Conservation (phyloP, 2,329 filamentous ascomycete genomes). For the Ascochyta koolunga region DNA sequence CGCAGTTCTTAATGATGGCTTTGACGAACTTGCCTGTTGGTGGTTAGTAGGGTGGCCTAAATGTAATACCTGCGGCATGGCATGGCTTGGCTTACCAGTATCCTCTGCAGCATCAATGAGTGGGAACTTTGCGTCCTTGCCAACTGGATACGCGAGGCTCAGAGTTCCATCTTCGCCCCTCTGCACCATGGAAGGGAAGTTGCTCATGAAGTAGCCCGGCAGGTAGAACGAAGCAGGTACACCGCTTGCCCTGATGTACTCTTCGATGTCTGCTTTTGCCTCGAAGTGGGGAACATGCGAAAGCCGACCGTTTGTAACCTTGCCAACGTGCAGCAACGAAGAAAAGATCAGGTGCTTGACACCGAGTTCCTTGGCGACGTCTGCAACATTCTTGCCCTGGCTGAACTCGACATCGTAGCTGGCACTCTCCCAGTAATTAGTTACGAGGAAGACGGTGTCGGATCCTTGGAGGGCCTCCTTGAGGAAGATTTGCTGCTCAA, state of each 20-base stretch:
- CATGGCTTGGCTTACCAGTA: constrained; percentile 52
- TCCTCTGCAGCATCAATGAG: constrained; percentile 52
- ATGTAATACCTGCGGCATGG: background rate
- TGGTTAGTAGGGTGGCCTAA: background rate
- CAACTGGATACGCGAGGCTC: constrained; percentile 16
- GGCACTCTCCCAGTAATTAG: constrained; percentile 33
- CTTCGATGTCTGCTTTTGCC: constrained; percentile 60
- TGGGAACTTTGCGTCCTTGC: constrained; percentile 41
- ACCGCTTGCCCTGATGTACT: constrained; percentile 56
- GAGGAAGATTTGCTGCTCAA: constrained; percentile 49
- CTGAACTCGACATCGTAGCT: constrained; percentile 21
- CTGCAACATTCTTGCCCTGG: constrained; percentile 31
- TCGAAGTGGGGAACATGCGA: constrained; percentile 59
- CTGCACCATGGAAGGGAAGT: constrained; percentile 41
- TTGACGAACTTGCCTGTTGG: constrained; percentile 40
- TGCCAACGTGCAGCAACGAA: constrained; percentile 25
- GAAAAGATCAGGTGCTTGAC: constrained; percentile 32
- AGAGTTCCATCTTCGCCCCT: constrained; percentile 26
- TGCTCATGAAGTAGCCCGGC: constrained; percentile 62
- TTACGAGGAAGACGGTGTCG: constrained; percentile 59
- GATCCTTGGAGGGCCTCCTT: constrained; percentile 51
- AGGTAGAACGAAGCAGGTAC: constrained; percentile 54
- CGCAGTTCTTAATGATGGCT: constrained; percentile 19
- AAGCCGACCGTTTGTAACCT: constrained; percentile 40
- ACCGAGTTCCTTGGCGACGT: constrained; percentile 22